These are phyloP conservation scores for Trichopus zeylanicus DNA, from an alignment of 116 monocot species.

Conservation along the genomic window DNA sequence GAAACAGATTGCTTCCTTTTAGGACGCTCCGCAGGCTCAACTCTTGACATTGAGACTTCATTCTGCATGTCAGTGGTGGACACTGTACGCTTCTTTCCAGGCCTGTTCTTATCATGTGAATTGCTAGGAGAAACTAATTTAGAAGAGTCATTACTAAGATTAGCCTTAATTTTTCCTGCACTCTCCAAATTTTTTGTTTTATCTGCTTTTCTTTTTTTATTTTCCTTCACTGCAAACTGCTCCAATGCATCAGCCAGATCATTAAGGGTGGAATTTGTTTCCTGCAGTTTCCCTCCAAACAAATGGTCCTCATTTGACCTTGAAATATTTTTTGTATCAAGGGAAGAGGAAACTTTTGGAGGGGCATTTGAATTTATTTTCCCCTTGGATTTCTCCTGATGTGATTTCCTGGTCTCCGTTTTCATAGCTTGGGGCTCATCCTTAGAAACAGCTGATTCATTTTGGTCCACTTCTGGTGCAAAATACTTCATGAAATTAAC, in stretches of 20 bases:
- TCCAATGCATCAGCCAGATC: slow-evolving; percentile 2
- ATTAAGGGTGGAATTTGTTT: slow-evolving; percentile 9
- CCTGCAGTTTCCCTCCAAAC: slow-evolving; percentile 2
- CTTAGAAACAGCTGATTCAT: slow-evolving; percentile 7
- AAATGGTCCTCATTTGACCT: slow-evolving; percentile 8
- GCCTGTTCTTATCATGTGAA: not conserved
- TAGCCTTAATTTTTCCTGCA: not conserved
- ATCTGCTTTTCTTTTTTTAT: slow-evolving; percentile 1
- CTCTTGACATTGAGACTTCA: slow-evolving; percentile 2
- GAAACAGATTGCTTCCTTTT: not conserved
- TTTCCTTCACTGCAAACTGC: slow-evolving; percentile 5
- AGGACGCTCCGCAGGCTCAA: slow-evolving; percentile 9
- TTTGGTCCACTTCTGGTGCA: slow-evolving; percentile 4
- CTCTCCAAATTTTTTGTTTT: slow-evolving; percentile 3
- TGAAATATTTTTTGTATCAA: slow-evolving; percentile 4
- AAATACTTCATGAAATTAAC: slow-evolving; percentile 26
- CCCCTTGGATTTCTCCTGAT: slow-evolving; percentile 14
- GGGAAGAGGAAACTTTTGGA: slow-evolving; percentile 4
- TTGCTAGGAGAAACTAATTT: slow-evolving; percentile 1
- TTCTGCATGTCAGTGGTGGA: not conserved
- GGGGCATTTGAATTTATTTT: slow-evolving; percentile 23
- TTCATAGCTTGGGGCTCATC: slow-evolving; percentile 2
- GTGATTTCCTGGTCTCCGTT: slow-evolving; percentile 15
- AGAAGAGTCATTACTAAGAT: slow-evolving; percentile 1
- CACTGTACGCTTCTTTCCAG: slow-evolving; percentile 15